These are phyloP conservation scores for Paxillus involutus DNA, from an alignment of 768 basidiomycete species.

Conservation along the genomic window DNA sequence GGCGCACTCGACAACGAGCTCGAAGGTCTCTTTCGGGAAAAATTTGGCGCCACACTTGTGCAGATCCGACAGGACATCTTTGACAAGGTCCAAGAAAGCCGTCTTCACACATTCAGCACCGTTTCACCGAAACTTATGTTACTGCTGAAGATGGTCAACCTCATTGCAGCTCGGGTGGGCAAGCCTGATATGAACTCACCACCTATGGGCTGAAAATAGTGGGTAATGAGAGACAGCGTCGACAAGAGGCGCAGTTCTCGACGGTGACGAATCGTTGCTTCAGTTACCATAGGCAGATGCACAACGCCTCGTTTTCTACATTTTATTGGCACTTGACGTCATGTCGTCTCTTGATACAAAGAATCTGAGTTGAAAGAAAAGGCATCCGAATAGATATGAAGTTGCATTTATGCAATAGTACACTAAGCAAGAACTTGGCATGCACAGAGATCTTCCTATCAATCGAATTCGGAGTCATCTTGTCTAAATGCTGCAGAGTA, in stretches of 20 bases:
- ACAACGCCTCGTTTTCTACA: not conserved
- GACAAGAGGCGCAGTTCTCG: not conserved
- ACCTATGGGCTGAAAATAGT: not conserved
- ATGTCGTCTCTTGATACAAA: not conserved
- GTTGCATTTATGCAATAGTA: conserved; percentile 15
- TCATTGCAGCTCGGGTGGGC: conserved; percentile 26
- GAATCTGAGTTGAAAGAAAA: conserved; percentile 1
- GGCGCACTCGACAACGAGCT: conserved; percentile 25
- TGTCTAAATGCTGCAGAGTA: conserved; percentile 84
- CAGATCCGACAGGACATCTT: conserved; percentile 26
- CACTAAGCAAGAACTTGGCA: not conserved
- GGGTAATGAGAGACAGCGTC: conserved; percentile 1
- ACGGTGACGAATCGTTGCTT: too few relatives aligned
- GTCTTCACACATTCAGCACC: conserved; percentile 20
- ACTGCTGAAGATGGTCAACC: conserved; percentile 30
- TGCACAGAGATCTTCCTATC: not conserved
- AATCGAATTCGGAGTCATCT: conserved; percentile 82
- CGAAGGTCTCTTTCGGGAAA: conserved; percentile 24
- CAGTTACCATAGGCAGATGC: too few relatives aligned
- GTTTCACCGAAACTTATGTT: conserved; percentile 27
- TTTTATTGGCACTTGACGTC: not conserved
- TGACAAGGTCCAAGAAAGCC: conserved; percentile 19
- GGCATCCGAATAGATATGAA: conserved; percentile 10
- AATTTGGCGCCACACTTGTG: conserved; percentile 17
- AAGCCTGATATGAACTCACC: conserved; percentile 14